phyloP scores from a whole-genome alignment of 2,329 filamentous ascomycete species.

The Parastagonospora nodorum region DNA sequence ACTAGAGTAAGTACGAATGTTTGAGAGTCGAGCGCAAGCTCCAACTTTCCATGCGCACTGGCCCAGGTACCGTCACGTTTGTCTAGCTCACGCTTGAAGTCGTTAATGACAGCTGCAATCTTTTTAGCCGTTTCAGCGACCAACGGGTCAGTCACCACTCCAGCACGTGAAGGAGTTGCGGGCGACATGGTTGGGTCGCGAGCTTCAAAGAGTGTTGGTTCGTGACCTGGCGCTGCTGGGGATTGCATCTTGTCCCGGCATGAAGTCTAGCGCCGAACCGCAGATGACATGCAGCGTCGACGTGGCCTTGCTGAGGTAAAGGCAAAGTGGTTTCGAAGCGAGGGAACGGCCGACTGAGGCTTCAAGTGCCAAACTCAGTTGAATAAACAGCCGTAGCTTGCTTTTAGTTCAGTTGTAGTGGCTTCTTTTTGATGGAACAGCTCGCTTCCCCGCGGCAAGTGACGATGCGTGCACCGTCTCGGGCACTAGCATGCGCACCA shows the following conservation, averaged over 20 bases:
- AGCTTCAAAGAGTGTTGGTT: slow-evolving; percentile 6
- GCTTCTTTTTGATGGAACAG: slow-evolving; percentile 14
- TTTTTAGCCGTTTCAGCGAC: slow-evolving; percentile 22
- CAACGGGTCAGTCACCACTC: slow-evolving; percentile 19
- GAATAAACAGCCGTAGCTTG: background rate
- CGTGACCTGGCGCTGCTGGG: slow-evolving; percentile 12
- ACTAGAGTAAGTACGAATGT: slow-evolving; percentile 6
- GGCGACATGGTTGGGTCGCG: slow-evolving; percentile 5
- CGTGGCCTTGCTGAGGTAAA: slow-evolving; percentile 2
- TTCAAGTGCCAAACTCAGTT: background rate
- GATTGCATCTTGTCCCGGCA: slow-evolving; percentile 10
- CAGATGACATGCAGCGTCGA: background rate
- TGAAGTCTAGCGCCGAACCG: slow-evolving; percentile 1
- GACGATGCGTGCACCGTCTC: slow-evolving; percentile 19
- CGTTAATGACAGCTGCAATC: slow-evolving; percentile 31
- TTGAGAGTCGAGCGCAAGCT: slow-evolving; percentile 11
- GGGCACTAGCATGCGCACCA: slow-evolving; percentile 23
- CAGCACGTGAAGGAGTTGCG: slow-evolving; percentile 1
- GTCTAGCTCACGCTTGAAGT: slow-evolving; percentile 31
- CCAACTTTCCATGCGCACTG: slow-evolving; percentile 17
- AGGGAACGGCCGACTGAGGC: background rate
- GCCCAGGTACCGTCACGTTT: slow-evolving; percentile 20
- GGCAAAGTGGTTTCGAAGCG: background rate
- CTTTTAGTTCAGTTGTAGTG: slow-evolving; percentile 6
- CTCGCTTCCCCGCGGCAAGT: slow-evolving; percentile 23